Base-by-base conservation (phyloP, 106 monocot species). In the Phalaenopsis aphrodite region DNA sequence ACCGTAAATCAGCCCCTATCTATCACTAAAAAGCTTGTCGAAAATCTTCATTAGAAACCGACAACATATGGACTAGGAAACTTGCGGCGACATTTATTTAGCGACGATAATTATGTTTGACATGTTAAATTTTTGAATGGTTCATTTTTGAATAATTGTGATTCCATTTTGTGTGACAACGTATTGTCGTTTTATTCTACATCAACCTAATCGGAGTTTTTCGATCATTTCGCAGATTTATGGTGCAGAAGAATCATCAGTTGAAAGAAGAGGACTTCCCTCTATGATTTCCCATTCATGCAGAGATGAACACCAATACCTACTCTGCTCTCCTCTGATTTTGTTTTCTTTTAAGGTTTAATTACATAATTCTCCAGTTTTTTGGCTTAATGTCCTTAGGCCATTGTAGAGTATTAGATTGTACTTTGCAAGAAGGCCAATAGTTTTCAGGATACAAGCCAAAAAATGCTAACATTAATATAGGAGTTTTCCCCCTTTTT, bases 231-330 rank as follows among this genome's bases (percentile, higher is more conserved):
- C 75, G 38, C 78, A 78, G 64, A 64, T 78, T n/a, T 21, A 78
- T 52, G 52, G 37, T 38, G 6, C 64, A 58, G 61, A 81, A 56
- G 81, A 81, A 81, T 75, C 69, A 81, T 81, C 81, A 57, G 55
- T 41, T 80, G 80, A 80, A 80, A 80, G 80, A 71, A 52, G 80
- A 80, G 80, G 72, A 55, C 46, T 72, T 80, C 72, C 72, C 72
- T 74, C 42, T 42, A 4, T 75, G 56, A 56, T 81, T 81, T 56
- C 74, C 56, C 56, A 81, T 69, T 65, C 64, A 65, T 24, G 24
- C 38, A 37, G 39, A 69, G 36, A 15, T 69, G 16, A 69, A 39
- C 39, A 69, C 8, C 0, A 1, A 69, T 36, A 2, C n/a, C 5
- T 36, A 39, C 69, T 69, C 69, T 56, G 8, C 69, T 10, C 15